Evolutionary conservation across 305 asterid species (phyloP).

Genomic region (Striga hermonthica): DNA sequence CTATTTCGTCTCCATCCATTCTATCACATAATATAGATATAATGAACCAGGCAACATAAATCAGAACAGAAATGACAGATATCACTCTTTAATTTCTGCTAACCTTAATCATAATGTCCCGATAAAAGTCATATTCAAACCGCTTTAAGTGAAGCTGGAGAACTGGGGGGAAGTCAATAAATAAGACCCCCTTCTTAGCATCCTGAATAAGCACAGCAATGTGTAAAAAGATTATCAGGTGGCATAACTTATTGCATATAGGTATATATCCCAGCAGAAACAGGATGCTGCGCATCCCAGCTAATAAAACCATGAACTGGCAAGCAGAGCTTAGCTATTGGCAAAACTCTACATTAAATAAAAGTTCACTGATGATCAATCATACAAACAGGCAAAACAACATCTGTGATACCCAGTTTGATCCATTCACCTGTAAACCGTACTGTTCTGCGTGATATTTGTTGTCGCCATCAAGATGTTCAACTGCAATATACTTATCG

Average conservation of each 20-base stretch:
- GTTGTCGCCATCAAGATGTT: conserved; percentile 54
- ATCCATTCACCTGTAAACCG: conserved; percentile 54
- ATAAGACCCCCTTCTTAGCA: conserved; percentile 59
- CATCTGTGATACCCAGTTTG: conserved; percentile 18
- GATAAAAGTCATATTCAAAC: conserved; percentile 55
- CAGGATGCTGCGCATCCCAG: not conserved
- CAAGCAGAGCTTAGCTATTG: conserved; percentile 20
- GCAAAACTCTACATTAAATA: conserved; percentile 10
- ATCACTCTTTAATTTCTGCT: conserved; percentile 27
- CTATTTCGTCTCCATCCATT: conserved; percentile 16
- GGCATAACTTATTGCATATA: not conserved
- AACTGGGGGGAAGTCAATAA: conserved; percentile 31
- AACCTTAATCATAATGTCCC: conserved; percentile 58
- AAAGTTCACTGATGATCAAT: conserved; percentile 9
- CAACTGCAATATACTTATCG: conserved; percentile 36
- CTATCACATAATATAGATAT: conserved; percentile 3
- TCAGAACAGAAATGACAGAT: not conserved
- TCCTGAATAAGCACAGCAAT: conserved; percentile 41
- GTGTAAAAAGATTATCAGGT: conserved; percentile 18
- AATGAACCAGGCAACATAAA: not conserved
- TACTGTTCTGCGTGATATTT: conserved; percentile 51
- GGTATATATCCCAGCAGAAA: not conserved
- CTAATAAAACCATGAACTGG: conserved; percentile 20
- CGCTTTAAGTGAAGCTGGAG: too few species aligned
- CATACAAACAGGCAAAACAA: conserved; percentile 4